phyloP scores from a whole-genome alignment of 2,329 filamentous ascomycete species.

The Keithomyces neogunnii region DNA sequence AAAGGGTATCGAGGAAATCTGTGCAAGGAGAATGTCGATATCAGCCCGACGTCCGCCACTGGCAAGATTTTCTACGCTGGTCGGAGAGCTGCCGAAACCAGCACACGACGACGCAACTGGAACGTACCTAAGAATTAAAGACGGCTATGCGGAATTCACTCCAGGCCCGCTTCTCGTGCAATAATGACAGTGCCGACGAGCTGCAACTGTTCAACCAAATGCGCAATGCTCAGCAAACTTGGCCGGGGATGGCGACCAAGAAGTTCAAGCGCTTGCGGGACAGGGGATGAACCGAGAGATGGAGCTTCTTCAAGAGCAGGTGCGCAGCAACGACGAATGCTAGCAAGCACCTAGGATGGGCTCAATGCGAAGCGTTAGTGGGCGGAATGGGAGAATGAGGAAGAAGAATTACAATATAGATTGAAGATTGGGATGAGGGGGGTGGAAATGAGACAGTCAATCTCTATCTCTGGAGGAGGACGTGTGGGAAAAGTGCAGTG shows the following conservation, averaged over 20 bases:
- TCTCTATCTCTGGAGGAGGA: background rate
- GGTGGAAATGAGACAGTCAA: background rate
- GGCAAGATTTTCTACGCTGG: background rate
- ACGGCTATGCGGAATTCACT: constrained; percentile 15
- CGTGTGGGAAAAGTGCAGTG: background rate
- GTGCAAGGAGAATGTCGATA: background rate
- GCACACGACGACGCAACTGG: background rate
- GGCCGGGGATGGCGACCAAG: constrained; percentile 9
- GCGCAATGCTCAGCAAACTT: constrained; percentile 7
- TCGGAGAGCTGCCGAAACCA: background rate
- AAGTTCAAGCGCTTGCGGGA: constrained; percentile 1
- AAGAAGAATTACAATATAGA: constrained; percentile 1
- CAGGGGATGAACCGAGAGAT: background rate
- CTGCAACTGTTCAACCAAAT: background rate
- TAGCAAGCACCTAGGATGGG: constrained; percentile 5
- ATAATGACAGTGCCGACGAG: background rate
- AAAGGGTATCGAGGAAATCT: constrained; percentile 35
- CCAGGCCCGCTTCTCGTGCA: constrained; percentile 5
- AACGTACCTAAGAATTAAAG: constrained; percentile 25
- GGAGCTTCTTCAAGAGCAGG: constrained; percentile 6
- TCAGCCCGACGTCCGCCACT: background rate
- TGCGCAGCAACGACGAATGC: constrained; percentile 5
- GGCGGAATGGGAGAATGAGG: constrained; percentile 1
- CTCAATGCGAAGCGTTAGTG: constrained; percentile 4
- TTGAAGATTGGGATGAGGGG: constrained; percentile 1